These are phyloP conservation scores for Sonneratia alba DNA, from an alignment of 345 rosid genomes.

Conservation along the genomic window DNA sequence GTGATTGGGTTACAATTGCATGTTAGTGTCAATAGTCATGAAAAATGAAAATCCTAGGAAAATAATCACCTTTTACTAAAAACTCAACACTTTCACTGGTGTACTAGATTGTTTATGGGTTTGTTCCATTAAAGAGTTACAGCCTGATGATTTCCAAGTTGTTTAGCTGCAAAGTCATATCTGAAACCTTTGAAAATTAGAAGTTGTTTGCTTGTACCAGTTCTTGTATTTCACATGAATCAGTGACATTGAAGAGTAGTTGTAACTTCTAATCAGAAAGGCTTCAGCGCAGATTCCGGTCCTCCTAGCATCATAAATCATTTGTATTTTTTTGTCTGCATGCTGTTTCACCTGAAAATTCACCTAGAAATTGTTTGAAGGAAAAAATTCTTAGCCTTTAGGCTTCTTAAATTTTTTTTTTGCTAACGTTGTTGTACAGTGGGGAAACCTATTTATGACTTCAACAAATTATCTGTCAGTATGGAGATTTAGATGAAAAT, in stretches of 20 bases:
- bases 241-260: background rate
- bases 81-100: background rate
- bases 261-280: too few relatives aligned
- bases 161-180: background rate
- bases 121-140: background rate
- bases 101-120: background rate
- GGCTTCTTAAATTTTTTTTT: too few relatives aligned
- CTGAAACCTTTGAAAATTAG: background rate
- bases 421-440: background rate
- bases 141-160: background rate
- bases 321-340: background rate
- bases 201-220: background rate
- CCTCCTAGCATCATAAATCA: background rate
- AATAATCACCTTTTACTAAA: background rate
- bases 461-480: background rate
- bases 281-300: background rate
- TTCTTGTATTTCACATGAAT: background rate
- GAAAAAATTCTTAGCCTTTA: too few relatives aligned
- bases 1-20: background rate
- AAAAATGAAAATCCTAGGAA: slow-evolving; percentile 3
- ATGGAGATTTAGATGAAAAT: background rate
- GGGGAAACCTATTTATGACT: background rate
- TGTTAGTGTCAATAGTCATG: background rate
- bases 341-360: too few relatives aligned
- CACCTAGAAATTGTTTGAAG: too few relatives aligned